Evolutionary conservation across 2,329 filamentous ascomycete genomes (phyloP).

Genomic region (Rugonectria rugulosa): DNA sequence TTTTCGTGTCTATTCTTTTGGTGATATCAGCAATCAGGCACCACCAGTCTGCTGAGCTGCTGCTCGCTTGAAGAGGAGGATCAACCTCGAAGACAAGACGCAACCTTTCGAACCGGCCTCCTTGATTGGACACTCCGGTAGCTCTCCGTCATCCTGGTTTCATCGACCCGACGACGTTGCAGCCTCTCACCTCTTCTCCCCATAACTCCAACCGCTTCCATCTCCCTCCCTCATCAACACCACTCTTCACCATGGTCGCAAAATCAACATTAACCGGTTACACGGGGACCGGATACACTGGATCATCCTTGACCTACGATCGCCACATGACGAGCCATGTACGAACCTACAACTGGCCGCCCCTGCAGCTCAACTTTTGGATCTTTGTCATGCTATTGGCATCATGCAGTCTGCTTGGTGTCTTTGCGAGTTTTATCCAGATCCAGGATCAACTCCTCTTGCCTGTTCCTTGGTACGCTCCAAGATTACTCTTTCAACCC

Average conservation of each 20-base stretch:
- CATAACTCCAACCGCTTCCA: neutral
- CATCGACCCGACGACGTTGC: constrained; percentile 1
- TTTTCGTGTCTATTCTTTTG: neutral
- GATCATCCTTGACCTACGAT: constrained; percentile 53
- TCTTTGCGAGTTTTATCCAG: constrained; percentile 67
- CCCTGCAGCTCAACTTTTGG: constrained; percentile 72
- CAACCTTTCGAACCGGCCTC: neutral
- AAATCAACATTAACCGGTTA: constrained; percentile 37
- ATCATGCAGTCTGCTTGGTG: constrained; percentile 65
- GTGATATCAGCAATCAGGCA: neutral
- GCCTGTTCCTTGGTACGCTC: constrained; percentile 65
- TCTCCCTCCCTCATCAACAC: neutral
- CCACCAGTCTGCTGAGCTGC: constrained; percentile 5
- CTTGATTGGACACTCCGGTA: neutral
- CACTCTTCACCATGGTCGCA: constrained; percentile 36
- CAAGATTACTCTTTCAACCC: neutral
- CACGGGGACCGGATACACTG: constrained; percentile 43
- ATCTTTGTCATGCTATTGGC: constrained; percentile 71
- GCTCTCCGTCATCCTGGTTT: neutral
- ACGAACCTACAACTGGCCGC: constrained; percentile 73
- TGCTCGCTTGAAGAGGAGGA: constrained; percentile 6
- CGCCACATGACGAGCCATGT: constrained; percentile 54
- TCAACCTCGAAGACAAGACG: neutral
- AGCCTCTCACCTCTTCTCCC: neutral
- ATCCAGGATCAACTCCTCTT: constrained; percentile 64